Base-by-base conservation (phyloP, 2,329 filamentous ascomycete species). In the Cladophialophora exuberans region DNA sequence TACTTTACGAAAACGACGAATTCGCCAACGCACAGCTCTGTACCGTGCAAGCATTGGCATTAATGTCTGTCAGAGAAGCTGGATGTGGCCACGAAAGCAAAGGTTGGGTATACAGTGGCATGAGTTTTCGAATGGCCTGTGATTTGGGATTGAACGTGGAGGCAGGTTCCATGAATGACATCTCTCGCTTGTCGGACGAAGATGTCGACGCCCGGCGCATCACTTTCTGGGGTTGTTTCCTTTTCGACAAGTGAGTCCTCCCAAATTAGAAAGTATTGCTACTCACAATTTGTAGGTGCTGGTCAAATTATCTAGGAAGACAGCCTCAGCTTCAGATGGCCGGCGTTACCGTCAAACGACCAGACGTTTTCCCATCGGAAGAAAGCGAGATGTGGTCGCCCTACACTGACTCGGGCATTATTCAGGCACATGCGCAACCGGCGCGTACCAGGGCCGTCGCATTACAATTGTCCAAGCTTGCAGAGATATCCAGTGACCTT, bases 21-120 rank as follows among this genome's bases (percentile, higher is more conserved):
- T 94, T 96, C 67, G 92, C 95, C 68, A 92, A 89, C 63, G 90
- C 94, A 1, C 85, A 85, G 47, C 77, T 97, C 52, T 89, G 91
- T 4, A 97, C 92, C 0, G 91, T 97, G 0, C 94, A 99, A 73
- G 94, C 94, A 0, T 76, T 97, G 51, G 92, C 91, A 0, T 77
- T 97, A 60, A 97, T 99, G 92, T 97, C 92, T 6, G 93, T 97
- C 0, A 82, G 94, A 57, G 94, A 99, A 75, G 94, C 93, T 2
- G 94, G 94, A 1, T 97, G 93, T 70, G 93, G 90, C 0, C 83
- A 93, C 36, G 94, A 97, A 73, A 90, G 90, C 33, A 96, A 94
- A 71, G 94, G 94, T 1, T 99, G 94, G 94, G 91, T 97, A 3
- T 97, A 97, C 71, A 96, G 90, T 66, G 93, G 94, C 45, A 97